Evolutionary conservation across 192 early-diverging fungal genomes (phyloP), one percentile per base, ranked within the genome.

Genomic region (Phycomyces blakesleeanus): DNA sequence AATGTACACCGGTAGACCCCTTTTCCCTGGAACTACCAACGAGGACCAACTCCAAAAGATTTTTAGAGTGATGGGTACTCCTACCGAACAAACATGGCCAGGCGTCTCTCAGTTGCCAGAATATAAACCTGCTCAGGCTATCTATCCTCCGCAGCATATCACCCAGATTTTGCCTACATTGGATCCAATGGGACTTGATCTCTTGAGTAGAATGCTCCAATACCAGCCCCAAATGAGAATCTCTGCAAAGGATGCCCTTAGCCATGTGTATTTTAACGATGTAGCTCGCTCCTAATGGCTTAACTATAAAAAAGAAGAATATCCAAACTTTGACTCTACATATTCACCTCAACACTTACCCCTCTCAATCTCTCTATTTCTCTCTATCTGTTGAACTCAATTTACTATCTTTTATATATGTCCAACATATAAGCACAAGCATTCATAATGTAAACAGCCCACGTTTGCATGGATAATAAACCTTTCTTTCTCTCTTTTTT

Each of bases 31-130:
- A 51, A 87, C 84, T 21, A 91, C 78, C 66, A 91, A 86, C 56
- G 87, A 91, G 61, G 89, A 92, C 69, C 88, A 93, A 74, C 75
- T 93, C 29, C 51, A 85, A 61, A 85, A 87, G 68, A 92, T 93
- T 22, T 92, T 93, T 74, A 80, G 86, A 29, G 72, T 87, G 25
- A 80, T 92, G 79, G 90, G 91, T 18, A 91, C 91, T 10, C 91
- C 91, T 2, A 88, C 77, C 0, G 86, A 88, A 67, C 71, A 78
- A 37, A 93, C 86, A 0, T 93, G 91, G 90, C 87, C 86, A 5
- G 81, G 83, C 0, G 89, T 89, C n/a, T 77, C 83, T 42, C 75
- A 85, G 61, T 71, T 86, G 42, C 82, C 86, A 50, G 89, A 92
- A 62, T 90, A 83, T 73, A 85, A 85, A 51, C 87, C 86, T 54